phyloP scores from a whole-genome alignment of 78 protist genomes.

The Chrysochromulina parva region DNA sequence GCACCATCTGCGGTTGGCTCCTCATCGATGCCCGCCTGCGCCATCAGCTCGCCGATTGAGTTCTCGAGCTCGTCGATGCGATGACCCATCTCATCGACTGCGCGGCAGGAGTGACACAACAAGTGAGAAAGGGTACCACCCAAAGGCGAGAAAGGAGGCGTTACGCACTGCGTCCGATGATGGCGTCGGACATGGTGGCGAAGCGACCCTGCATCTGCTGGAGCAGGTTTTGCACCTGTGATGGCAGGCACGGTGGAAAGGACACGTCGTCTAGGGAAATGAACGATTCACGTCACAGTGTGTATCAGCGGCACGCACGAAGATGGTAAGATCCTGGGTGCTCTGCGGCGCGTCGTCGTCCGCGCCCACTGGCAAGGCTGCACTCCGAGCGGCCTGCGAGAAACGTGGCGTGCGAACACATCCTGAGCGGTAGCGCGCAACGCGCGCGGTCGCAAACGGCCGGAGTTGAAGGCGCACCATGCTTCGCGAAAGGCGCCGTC shows the following conservation, averaged over 20 bases:
- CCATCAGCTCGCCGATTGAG: conserved; percentile 46
- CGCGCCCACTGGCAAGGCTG: no score
- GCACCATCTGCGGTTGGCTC: no score
- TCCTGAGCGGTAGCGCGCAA: no score
- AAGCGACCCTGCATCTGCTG: conserved; percentile 40
- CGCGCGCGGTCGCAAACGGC: no score
- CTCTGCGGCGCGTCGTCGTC: conserved; percentile 22
- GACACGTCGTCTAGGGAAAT: neutral
- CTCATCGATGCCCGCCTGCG: conserved; percentile 21
- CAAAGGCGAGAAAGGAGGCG: neutral
- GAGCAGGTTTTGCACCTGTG: conserved; percentile 26
- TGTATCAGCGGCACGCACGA: neutral
- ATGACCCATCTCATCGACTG: conserved; percentile 44
- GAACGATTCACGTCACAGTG: neutral
- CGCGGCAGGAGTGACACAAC: neutral
- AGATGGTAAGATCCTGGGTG: conserved; percentile 42
- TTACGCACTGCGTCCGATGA: conserved; percentile 26
- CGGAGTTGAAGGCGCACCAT: no score
- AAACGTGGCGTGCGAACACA: no score
- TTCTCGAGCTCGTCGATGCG: conserved; percentile 49
- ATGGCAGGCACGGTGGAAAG: neutral
- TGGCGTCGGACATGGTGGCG: conserved; percentile 32
- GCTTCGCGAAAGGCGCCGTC: no score
- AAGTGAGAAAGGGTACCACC: no score
- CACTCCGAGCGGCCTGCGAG: no score